Evolutionary conservation across 164 flowering plant species (phyloP), one percentile per base, ranked within the genome.

Genomic region (Vitis vinifera): DNA sequence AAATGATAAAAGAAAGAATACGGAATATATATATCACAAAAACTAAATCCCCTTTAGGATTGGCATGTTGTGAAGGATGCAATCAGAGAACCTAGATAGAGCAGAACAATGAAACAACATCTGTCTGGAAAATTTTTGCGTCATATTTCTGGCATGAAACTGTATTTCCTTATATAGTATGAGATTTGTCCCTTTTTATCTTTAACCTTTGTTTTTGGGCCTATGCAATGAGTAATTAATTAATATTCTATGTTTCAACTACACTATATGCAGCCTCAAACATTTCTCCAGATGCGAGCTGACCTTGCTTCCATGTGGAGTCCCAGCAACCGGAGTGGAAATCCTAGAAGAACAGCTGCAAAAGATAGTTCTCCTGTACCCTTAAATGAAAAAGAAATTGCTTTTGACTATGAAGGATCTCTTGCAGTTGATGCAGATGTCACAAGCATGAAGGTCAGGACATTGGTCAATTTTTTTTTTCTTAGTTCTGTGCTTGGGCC

Each of bases 271-370:
- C 88, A 94, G 98, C 98, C 98, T 71, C 84, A 85, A 72, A 71
- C 77, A 23, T 91, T 91, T 73, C 77, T 77, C 23, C 87, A 77
- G 70, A 80, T 94, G 87, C 84, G 91, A 68, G 88, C 98, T 71
- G 92, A 89, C 71, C 88, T 94, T 2, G 96, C 97, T 68, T 87
- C 91, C 68, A 88, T 91, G 91, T 94, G 97, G 98, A 87, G 76
- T 70, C 78, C 88, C 49, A 73, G 69, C 71, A 77, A 69, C 64
- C 88, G 66, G 74, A 66, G 73, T 51, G 85, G 85, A 77, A 80
- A 73, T 76, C 68, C 75, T 69, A 85, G 87, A 77, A 82, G 87
- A 84, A 63, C 84, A 65, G 58, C 83, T 11, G 68, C 81, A 17
- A 87, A 76, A 74, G 65, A 74, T 58, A 73, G 79, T 67, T 72